Base-by-base conservation (phyloP, 2,329 filamentous ascomycete genomes). In the Botryotinia convoluta region DNA sequence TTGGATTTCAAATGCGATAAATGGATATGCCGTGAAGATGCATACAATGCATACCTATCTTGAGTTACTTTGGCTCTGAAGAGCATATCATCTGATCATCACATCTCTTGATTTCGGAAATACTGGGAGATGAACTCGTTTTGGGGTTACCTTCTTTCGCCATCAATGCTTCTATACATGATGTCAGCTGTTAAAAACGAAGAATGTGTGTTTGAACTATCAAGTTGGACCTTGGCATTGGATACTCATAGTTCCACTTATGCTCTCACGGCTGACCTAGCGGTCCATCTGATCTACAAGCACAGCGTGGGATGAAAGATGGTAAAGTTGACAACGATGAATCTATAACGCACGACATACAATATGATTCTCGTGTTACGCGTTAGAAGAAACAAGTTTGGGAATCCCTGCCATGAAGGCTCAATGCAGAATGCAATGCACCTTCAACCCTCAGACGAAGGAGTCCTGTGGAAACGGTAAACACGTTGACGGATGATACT, bases 311-410 rank as follows among this genome's bases (percentile, higher is more conserved):
- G 37, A 57, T 69, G 16, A 57, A 57, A 69, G 65, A 59, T 69
- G 65, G 65, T 69, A 69, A 69, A 69, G 37, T 69, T 69, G n/a
- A 69, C 48, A 69, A 32, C 65, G 65, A 69, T 69, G 65, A 57
- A 26, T 42, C 29, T 72, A n/a, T 37, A 51, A 26, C n/a, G 51
- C 59, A 39, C 59, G n/a, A 14, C 9, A 72, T 29, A 65, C 22
- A 54, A 7, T 63, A 57, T 65, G 60, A 39, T 62, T 70, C 68
- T 61, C 39, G 68, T 70, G 39, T 37, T 20, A 70, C 68, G 35
- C 9, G 6, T 16, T 16, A 32, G n/a, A 54, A 32, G 35, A 37
- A 54, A 42, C 44, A 35, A 57, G 37, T 59, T 32, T 69, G 51
- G 35, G 3, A 65, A n/a, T 32, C 20, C n/a, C 48, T 72, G 45